A percentile compares a stretch with the other conserved stretches of the same genome.
These are phyloP conservation scores for Apiotrichum akiyoshidainum DNA, from an alignment of 1,284 basidiomycete species.

Conservation along the genomic window DNA sequence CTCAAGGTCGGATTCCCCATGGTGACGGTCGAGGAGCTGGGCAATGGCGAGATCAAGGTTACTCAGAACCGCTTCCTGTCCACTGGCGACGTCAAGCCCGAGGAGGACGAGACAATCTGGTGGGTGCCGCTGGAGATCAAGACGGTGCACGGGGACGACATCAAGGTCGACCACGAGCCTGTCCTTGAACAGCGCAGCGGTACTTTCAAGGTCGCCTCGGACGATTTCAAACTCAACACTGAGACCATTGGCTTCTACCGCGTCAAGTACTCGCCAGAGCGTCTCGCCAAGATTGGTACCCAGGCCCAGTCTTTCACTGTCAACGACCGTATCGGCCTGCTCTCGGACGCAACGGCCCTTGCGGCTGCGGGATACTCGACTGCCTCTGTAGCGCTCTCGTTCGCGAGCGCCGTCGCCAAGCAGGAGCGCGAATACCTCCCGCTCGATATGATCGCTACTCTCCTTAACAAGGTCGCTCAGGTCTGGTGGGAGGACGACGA, in stretches of 20 bases:
- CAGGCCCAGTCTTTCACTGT: conserved; percentile 77
- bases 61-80: conserved; percentile 90
- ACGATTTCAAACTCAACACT: conserved; percentile 79
- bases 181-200: conserved; percentile 69
- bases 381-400: conserved; percentile 70
- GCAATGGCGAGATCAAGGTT: conserved; percentile 62
- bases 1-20: conserved; percentile 85
- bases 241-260: conserved; percentile 83
- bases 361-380: conserved; percentile 73
- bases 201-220: conserved; percentile 65
- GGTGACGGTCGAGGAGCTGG: conserved; percentile 73
- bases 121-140: conserved; percentile 71
- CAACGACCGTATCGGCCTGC: conserved; percentile 79
- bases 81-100: conserved; percentile 68
- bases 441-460: conserved; percentile 41
- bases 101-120: conserved; percentile 91
- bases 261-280: conserved; percentile 77
- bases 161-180: conserved; percentile 61
- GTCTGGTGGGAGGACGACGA: conserved; percentile 79
- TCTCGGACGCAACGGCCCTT: conserved; percentile 74
- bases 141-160: conserved; percentile 60
- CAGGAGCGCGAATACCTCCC: conserved; percentile 63
- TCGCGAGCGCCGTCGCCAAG: conserved; percentile 64
- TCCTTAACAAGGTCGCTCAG: conserved; percentile 58
- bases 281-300: conserved; percentile 71